phyloP scores from a whole-genome alignment of 495 filamentous ascomycete genomes.

The Mytilinidion resinicola region DNA sequence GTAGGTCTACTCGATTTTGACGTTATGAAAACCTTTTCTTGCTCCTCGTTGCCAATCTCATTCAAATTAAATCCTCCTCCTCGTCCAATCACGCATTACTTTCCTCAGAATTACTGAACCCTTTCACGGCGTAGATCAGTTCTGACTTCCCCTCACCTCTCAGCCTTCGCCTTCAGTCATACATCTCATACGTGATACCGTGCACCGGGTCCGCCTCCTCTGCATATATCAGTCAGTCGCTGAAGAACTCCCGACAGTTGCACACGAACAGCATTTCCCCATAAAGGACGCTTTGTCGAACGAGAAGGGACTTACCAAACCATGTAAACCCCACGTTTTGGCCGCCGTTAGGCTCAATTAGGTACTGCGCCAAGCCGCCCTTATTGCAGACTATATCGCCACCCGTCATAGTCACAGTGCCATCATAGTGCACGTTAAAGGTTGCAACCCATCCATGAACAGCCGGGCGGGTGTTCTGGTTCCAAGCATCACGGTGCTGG shows the following conservation, averaged over 20 bases:
- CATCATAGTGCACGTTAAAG: constrained; percentile 6
- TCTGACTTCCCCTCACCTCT: too few species aligned
- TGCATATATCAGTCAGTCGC: neutral
- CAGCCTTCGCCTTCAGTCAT: too few species aligned
- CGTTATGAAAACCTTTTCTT: too few species aligned
- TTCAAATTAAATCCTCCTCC: too few species aligned
- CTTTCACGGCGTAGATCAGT: too few species aligned
- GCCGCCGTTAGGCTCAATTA: constrained; percentile 7
- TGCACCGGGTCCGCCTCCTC: constrained; percentile 15
- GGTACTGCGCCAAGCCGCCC: constrained; percentile 3
- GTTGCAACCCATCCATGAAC: constrained; percentile 1
- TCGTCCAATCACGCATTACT: too few species aligned
- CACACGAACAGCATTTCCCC: neutral
- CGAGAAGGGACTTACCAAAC: constrained; percentile 10
- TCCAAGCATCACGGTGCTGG: constrained; percentile 20
- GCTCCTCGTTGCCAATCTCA: too few species aligned
- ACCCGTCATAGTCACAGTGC: neutral
- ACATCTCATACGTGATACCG: constrained; percentile 20
- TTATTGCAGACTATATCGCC: constrained; percentile 1
- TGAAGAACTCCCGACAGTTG: neutral
- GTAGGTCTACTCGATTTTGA: too few species aligned
- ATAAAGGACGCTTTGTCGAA: too few species aligned
- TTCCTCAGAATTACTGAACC: too few species aligned
- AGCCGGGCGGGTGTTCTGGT: constrained; percentile 9
- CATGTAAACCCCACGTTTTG: constrained; percentile 7